Percentiles rank a stretch among this genome's conserved stretches.
These are phyloP conservation scores for Leccinum barrowsii DNA, from an alignment of 768 basidiomycete species.

Conservation along the genomic window DNA sequence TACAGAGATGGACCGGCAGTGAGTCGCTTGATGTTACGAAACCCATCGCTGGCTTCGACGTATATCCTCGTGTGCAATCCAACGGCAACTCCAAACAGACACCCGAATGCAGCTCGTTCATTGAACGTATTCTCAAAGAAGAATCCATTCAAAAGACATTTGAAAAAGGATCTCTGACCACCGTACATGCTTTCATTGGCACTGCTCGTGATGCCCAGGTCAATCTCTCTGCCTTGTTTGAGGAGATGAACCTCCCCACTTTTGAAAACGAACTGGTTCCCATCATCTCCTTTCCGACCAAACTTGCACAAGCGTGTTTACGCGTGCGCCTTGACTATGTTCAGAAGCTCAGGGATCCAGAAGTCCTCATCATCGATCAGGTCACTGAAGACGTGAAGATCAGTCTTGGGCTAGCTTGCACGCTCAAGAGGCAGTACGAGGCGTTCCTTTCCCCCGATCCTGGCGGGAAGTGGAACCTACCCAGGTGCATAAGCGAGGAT, in stretches of 20 bases:
- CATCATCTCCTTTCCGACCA: constrained; percentile 94
- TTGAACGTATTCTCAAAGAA: constrained; percentile 92
- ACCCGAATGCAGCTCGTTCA: constrained; percentile 77
- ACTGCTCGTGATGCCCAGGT: constrained; percentile 86
- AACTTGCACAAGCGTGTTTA: constrained; percentile 87
- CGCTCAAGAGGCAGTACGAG: constrained; percentile 92
- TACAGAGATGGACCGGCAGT: constrained; percentile 93
- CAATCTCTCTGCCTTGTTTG: constrained; percentile 69
- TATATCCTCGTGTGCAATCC: constrained; percentile 27
- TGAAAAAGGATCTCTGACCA: constrained; percentile 83
- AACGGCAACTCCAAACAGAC: constrained; percentile 41
- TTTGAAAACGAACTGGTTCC: constrained; percentile 88
- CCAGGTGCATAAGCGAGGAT: constrained; percentile 82
- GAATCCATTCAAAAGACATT: constrained; percentile 95
- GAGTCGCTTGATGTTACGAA: constrained; percentile 86
- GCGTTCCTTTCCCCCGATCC: constrained; percentile 87
- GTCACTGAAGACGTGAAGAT: constrained; percentile 91
- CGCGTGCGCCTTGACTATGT: constrained; percentile 88
- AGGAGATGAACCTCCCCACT: constrained; percentile 86
- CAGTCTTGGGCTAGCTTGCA: constrained; percentile 86
- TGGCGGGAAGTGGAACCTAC: constrained; percentile 83
- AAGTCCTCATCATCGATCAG: constrained; percentile 88
- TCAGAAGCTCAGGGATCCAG: constrained; percentile 82
- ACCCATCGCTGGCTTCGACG: constrained; percentile 65
- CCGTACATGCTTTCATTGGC: constrained; percentile 82